Evolutionary conservation across 78 protist species (phyloP).

Genomic region (Cyanophora paradoxa): DNA sequence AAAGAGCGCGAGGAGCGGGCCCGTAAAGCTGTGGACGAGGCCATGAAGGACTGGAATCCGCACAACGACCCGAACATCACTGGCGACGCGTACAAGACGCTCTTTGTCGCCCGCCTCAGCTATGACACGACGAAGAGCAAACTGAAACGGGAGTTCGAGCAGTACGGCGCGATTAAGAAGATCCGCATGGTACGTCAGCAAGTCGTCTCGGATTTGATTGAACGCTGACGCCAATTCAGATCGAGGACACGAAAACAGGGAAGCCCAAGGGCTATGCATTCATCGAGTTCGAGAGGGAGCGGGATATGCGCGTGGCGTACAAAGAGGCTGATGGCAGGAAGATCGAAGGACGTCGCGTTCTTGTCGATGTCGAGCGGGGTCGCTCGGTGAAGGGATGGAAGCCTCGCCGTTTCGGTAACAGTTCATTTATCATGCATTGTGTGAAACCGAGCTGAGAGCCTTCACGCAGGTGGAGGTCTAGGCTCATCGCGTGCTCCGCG

Average conservation of each 20-base stretch:
- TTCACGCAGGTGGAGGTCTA: not conserved
- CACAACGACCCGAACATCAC: constrained; percentile 2
- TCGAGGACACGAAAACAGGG: constrained; percentile 31
- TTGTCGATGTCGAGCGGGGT: constrained; percentile 86
- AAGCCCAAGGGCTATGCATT: constrained; percentile 84
- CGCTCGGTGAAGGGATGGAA: constrained; percentile 75
- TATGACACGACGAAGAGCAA: constrained; percentile 55
- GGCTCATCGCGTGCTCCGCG: not conserved
- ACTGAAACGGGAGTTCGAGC: constrained; percentile 58
- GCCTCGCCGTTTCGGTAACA: constrained; percentile 77
- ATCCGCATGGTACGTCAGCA: not conserved
- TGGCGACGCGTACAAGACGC: constrained; percentile 30
- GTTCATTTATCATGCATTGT: not conserved
- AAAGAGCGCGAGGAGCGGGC: too few species aligned
- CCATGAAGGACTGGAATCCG: not conserved
- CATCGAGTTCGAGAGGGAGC: constrained; percentile 75
- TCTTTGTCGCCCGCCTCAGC: constrained; percentile 29
- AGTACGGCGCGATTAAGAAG: constrained; percentile 54
- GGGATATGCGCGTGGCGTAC: constrained; percentile 73
- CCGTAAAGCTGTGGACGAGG: too few species aligned
- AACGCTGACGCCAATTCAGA: constrained; percentile 32
- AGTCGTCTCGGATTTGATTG: not conserved
- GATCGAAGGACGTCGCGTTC: constrained; percentile 61
- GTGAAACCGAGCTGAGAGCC: not conserved
- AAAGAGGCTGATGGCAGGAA: constrained; percentile 62